Evolutionary conservation across 441 rosid species (phyloP).

Genomic region (Populus trichocarpa): DNA sequence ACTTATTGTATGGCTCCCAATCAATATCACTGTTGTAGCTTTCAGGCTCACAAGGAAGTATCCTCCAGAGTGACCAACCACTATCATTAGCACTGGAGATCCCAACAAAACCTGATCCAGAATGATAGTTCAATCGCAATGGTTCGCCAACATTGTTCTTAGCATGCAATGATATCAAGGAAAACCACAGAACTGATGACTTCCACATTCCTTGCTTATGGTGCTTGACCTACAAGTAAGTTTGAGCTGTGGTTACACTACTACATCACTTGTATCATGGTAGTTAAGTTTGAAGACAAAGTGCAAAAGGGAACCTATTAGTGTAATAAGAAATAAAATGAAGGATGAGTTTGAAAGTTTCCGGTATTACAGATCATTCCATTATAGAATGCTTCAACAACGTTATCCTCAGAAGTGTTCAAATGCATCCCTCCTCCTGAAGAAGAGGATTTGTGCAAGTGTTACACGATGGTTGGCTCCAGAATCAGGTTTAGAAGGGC

Average conservation of each 20-base stretch:
- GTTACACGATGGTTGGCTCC: background rate
- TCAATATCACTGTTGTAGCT: constrained; percentile 53
- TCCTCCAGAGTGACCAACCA: constrained; percentile 66
- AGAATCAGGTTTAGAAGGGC: background rate
- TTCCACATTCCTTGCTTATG: constrained; percentile 62
- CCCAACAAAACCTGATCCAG: constrained; percentile 74
- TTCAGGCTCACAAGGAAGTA: constrained; percentile 49
- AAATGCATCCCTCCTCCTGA: background rate
- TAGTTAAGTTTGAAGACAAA: constrained; percentile 12
- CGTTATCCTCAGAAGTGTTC: background rate
- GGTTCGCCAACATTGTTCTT: constrained; percentile 71
- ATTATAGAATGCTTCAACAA: background rate
- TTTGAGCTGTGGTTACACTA: constrained; percentile 16
- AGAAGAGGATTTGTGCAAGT: background rate
- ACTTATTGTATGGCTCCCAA: constrained; percentile 61
- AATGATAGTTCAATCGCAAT: constrained; percentile 55
- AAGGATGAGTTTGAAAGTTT: background rate
- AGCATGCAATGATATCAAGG: constrained; percentile 80
- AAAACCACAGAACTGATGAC: constrained; percentile 78
- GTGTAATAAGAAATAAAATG: background rate
- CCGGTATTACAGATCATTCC: background rate
- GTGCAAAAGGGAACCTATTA: background rate
- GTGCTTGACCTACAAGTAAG: constrained; percentile 66
- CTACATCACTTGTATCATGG: background rate
- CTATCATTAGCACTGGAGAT: constrained; percentile 58